Conservation (phyloP, 1,284 basidiomycete genomes). For the Sporisorium scitamineum region DNA sequence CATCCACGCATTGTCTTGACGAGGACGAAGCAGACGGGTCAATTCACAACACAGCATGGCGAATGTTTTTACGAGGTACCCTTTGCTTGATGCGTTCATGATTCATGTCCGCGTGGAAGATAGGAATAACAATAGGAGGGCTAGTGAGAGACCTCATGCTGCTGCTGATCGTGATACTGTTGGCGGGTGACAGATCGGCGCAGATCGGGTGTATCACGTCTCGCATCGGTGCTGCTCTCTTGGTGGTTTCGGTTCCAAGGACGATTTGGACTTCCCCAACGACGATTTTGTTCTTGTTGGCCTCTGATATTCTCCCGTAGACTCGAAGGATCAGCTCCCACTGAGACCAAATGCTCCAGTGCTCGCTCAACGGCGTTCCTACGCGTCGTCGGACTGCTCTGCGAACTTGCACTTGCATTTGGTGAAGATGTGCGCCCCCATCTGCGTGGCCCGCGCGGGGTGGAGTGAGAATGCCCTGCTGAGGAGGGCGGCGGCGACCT, state of each 20-base stretch:
- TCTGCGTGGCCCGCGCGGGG: background rate
- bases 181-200: conserved; percentile 8
- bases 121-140: background rate
- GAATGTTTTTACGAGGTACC: no score
- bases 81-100: background rate
- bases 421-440: conserved; percentile 5
- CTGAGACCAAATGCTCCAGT: conserved; percentile 18
- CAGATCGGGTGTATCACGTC: conserved; percentile 4
- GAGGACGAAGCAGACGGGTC: no score
- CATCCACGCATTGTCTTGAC: no score
- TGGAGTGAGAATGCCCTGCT: background rate
- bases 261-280: conserved; percentile 3
- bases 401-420: background rate
- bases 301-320: background rate
- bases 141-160: background rate
- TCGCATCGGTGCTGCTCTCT: background rate
- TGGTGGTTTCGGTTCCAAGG: conserved; percentile 9
- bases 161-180: conserved; percentile 7
- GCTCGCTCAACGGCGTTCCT: conserved; percentile 30
- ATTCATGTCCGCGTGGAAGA: background rate
- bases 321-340: conserved; percentile 15
- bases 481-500: conserved; percentile 11
- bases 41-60: no score
- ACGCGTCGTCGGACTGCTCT: conserved; percentile 10
- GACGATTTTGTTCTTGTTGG: background rate